Evolutionary conservation across 148 eudicot genomes (phyloP).

Genomic region (Spergularia bocconei): DNA sequence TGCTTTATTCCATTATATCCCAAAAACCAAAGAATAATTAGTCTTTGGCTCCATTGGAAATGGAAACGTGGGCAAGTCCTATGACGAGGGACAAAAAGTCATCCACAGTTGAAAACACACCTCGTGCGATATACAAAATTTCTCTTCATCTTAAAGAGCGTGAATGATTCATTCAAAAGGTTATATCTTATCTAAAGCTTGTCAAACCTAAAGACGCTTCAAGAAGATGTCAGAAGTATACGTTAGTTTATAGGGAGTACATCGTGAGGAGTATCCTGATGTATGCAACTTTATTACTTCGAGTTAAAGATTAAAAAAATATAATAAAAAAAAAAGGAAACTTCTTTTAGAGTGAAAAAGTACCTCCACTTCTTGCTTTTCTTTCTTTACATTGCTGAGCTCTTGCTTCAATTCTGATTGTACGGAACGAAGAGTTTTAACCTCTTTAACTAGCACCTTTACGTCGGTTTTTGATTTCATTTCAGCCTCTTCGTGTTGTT

Average conservation of each 20-base stretch:
- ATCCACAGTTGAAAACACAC: background rate
- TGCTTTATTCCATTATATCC: too few relatives aligned
- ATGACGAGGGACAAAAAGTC: background rate
- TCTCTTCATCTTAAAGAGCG: background rate
- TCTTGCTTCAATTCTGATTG: conserved; percentile 78
- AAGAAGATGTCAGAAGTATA: background rate
- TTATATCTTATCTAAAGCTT: background rate
- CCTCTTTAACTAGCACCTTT: conserved; percentile 79
- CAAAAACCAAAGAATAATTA: too few relatives aligned
- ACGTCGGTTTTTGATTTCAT: conserved; percentile 70
- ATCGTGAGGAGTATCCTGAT: background rate
- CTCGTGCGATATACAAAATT: too few relatives aligned
- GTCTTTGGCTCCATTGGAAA: too few relatives aligned
- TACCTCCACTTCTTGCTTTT: conserved; percentile 73
- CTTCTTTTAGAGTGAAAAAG: background rate
- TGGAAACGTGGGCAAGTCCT: too few relatives aligned
- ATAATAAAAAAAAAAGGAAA: background rate
- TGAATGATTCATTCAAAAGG: background rate
- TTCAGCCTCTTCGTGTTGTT: conserved; percentile 62
- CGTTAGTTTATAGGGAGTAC: background rate
- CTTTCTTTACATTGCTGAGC: conserved; percentile 54
- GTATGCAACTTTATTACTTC: background rate
- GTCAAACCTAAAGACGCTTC: background rate
- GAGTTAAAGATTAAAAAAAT: background rate
- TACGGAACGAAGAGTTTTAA: conserved; percentile 66